Evolutionary conservation across 371 early-diverging fungal species (phyloP).

Genomic region (Catenaria anguillulae): DNA sequence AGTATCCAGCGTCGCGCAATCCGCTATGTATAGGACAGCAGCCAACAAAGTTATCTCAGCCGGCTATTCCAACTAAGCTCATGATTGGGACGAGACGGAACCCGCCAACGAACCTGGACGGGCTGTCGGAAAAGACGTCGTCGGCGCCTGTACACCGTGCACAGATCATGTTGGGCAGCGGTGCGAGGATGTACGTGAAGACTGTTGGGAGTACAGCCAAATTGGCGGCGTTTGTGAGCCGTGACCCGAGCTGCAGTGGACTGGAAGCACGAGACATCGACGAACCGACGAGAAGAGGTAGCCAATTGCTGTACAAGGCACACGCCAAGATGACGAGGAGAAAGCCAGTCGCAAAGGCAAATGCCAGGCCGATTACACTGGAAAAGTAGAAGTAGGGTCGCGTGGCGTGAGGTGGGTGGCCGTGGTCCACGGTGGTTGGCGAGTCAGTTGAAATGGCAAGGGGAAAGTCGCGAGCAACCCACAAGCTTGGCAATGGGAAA

Average conservation of each 20-base stretch:
- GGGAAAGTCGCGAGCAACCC: no score
- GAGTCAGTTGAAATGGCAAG: no score
- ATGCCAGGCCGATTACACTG: slow-evolving; percentile 65
- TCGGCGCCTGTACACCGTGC: slow-evolving; percentile 56
- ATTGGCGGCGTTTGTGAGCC: no score
- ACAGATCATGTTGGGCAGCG: slow-evolving; percentile 75
- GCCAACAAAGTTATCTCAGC: no score
- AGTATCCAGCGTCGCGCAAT: not conserved
- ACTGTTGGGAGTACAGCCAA: slow-evolving; percentile 29
- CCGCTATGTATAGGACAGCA: not conserved
- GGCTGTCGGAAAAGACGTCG: slow-evolving; percentile 53
- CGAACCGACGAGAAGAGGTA: slow-evolving; percentile 68
- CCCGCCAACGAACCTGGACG: slow-evolving; percentile 31
- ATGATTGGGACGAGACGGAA: no score
- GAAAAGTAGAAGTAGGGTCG: no score
- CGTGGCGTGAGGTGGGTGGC: no score
- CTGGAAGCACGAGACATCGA: not conserved
- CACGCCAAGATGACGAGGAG: slow-evolving; percentile 81
- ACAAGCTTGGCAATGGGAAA: no score
- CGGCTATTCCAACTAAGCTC: no score
- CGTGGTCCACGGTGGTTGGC: no score
- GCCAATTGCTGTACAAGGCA: slow-evolving; percentile 84
- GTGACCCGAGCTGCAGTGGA: no score
- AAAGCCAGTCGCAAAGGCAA: slow-evolving; percentile 75
- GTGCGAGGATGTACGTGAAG: slow-evolving; percentile 70